Conservation (phyloP, 2,329 filamentous ascomycete genomes). For the Helotiales sp. region DNA sequence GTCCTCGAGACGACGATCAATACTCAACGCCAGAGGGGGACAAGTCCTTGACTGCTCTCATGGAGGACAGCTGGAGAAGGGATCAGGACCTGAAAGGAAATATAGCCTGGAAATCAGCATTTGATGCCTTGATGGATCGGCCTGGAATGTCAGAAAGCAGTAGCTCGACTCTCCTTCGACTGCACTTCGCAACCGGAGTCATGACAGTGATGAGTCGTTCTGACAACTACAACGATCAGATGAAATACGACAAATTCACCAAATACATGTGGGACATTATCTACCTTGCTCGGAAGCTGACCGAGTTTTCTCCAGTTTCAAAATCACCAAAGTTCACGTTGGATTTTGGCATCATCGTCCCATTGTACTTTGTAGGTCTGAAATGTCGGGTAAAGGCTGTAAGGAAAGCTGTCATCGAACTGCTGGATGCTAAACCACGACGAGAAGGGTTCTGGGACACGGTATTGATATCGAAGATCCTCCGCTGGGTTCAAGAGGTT, state of each 20-base stretch:
- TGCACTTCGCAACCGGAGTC: neutral
- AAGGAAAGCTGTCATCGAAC: slow-evolving; percentile 59
- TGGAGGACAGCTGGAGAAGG: neutral
- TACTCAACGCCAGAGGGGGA: neutral
- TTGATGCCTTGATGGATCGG: slow-evolving; percentile 4
- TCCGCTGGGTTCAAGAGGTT: slow-evolving; percentile 6
- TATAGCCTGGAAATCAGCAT: slow-evolving; percentile 2
- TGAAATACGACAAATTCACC: neutral
- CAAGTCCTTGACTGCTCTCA: neutral
- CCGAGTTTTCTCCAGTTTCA: neutral
- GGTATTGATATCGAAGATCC: neutral
- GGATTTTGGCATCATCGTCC: slow-evolving; percentile 61
- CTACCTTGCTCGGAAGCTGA: neutral
- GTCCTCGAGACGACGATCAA: neutral
- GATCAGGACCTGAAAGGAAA: slow-evolving; percentile 1
- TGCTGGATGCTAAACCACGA: slow-evolving; percentile 57
- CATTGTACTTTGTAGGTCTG: slow-evolving; percentile 62
- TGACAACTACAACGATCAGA: neutral
- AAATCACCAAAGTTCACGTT: slow-evolving; percentile 48
- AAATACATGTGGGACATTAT: slow-evolving; percentile 4
- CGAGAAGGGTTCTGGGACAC: slow-evolving; percentile 64
- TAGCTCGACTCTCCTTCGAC: neutral
- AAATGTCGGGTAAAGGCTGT: slow-evolving; percentile 58
- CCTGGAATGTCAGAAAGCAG: neutral
- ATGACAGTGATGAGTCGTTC: neutral